Conservation (phyloP, 495 filamentous ascomycete species). For the Penicillium flavigenum region DNA sequence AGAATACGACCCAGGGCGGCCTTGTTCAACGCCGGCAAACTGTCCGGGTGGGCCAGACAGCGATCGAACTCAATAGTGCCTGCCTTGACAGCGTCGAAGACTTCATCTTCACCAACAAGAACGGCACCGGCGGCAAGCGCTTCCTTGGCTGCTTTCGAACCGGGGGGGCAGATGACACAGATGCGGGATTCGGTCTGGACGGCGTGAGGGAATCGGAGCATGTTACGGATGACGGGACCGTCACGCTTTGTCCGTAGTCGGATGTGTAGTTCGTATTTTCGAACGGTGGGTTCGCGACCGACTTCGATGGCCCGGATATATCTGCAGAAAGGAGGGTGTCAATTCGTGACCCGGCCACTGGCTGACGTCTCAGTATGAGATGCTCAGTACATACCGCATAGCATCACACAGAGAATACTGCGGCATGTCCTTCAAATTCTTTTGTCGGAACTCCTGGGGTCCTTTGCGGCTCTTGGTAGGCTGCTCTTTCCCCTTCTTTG, state of each 20-base stretch:
- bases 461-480: slow-evolving; percentile 65
- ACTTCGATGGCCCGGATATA: slow-evolving; percentile 92
- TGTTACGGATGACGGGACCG: slow-evolving; percentile 80
- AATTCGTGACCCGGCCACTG: slow-evolving; percentile 1
- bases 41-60: slow-evolving; percentile 81
- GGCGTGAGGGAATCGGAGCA: slow-evolving; percentile 83
- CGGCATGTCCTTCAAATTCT: slow-evolving; percentile 59
- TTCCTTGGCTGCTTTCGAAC: slow-evolving; percentile 63
- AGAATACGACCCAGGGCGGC: slow-evolving; percentile 75
- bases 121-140: slow-evolving; percentile 74
- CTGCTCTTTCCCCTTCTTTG: slow-evolving; percentile 46
- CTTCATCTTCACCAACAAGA: slow-evolving; percentile 77
- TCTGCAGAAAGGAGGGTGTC: slow-evolving; percentile 44
- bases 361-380: not conserved
- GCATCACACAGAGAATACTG: slow-evolving; percentile 86
- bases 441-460: slow-evolving; percentile 59
- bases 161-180: slow-evolving; percentile 82
- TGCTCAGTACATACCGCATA: slow-evolving; percentile 68
- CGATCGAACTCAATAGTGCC: slow-evolving; percentile 82
- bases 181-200: slow-evolving; percentile 83
- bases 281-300: slow-evolving; percentile 63
- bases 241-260: slow-evolving; percentile 76
- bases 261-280: slow-evolving; percentile 87
- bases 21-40: slow-evolving; percentile 69
- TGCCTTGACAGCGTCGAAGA: slow-evolving; percentile 77